Conservation (phyloP, 495 filamentous ascomycete genomes). For the Bombardia bombarda region DNA sequence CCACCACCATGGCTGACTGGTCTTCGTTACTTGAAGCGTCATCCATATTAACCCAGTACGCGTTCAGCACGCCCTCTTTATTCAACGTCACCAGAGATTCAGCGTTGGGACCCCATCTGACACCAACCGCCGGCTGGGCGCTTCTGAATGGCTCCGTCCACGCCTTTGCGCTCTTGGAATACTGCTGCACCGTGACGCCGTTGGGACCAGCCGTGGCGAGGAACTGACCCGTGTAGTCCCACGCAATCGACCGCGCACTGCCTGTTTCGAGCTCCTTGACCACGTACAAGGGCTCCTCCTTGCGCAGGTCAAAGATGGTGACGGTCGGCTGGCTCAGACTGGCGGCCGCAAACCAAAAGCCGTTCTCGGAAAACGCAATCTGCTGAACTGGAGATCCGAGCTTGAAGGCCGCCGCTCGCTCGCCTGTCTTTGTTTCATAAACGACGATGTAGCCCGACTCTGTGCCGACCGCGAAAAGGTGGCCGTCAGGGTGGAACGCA, state of each 20-base stretch:
- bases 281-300: constrained; percentile 63
- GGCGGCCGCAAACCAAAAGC: constrained; percentile 84
- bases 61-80: constrained; percentile 62
- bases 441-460: constrained; percentile 70
- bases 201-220: constrained; percentile 73
- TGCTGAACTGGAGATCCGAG: constrained; percentile 59
- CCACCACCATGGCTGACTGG: too few relatives aligned
- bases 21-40: too few relatives aligned
- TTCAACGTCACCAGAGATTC: constrained; percentile 66
- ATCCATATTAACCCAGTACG: too few relatives aligned
- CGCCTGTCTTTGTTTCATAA: constrained; percentile 70
- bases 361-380: constrained; percentile 90
- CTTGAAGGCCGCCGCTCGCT: constrained; percentile 61
- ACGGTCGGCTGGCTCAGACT: constrained; percentile 65
- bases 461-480: constrained; percentile 80
- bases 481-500: constrained; percentile 91
- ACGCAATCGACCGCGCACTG: constrained; percentile 61
- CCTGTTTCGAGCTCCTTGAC: constrained; percentile 80
- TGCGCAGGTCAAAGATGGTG: constrained; percentile 86
- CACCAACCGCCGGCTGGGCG: constrained; percentile 62
- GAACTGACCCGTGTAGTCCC: constrained; percentile 96
- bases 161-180: constrained; percentile 68
- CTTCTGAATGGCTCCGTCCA: constrained; percentile 83
- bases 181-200: constrained; percentile 81
- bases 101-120: constrained; percentile 72